Conservation (phyloP, 148 eudicot genomes). For the Suaeda aralocaspica region DNA sequence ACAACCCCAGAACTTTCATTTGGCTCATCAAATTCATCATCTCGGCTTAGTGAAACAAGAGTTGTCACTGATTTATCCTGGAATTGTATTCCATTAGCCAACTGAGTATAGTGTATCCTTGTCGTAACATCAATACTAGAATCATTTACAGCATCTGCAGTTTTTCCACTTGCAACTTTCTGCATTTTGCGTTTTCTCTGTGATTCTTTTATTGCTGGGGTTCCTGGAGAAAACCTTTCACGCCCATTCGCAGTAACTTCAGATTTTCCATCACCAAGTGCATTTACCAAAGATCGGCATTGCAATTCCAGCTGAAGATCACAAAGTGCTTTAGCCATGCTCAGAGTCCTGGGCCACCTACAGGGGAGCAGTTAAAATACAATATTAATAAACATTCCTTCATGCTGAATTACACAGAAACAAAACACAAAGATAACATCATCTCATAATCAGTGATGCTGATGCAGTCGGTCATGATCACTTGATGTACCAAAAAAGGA, state of each 20-base stretch:
- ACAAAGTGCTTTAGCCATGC: constrained; percentile 41
- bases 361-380: constrained; percentile 4
- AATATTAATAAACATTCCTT: not conserved
- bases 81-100: constrained; percentile 16
- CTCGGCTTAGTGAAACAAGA: not conserved
- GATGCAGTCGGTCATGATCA: no score
- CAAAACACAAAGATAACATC: not conserved
- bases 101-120: not conserved
- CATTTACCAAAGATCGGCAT: constrained; percentile 12
- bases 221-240: constrained; percentile 37
- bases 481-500: not conserved
- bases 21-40: not conserved
- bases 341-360: constrained; percentile 41
- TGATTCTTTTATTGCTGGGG: constrained; percentile 58
- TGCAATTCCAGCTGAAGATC: constrained; percentile 37
- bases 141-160: constrained; percentile 10
- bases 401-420: not conserved
- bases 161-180: constrained; percentile 19
- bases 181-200: constrained; percentile 23
- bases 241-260: constrained; percentile 16
- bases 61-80: not conserved
- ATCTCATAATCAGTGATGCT: no score
- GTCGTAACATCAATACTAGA: constrained; percentile 10
- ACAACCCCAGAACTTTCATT: constrained; percentile 9
- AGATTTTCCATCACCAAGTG: constrained; percentile 16